phyloP scores from a whole-genome alignment of 176 grass and related monocot species.

The Aegilops speltoides region DNA sequence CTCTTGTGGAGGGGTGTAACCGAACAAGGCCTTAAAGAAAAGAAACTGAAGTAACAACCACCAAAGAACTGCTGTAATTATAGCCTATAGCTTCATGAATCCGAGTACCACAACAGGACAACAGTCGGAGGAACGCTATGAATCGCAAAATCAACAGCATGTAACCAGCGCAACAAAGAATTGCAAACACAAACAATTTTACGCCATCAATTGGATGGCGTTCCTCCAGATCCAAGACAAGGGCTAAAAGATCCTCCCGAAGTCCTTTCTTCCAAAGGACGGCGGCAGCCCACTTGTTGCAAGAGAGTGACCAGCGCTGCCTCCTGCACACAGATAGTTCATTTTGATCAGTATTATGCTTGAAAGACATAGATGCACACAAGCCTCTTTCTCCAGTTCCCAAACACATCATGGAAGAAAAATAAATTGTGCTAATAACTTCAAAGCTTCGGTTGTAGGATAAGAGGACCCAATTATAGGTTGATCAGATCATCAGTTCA shows the following conservation, averaged over 20 bases:
- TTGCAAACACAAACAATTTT: conserved; percentile 58
- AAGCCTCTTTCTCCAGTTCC: background rate
- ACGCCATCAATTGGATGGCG: conserved; percentile 60
- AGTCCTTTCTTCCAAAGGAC: conserved; percentile 63
- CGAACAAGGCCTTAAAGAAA: too few species aligned
- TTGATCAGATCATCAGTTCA: background rate
- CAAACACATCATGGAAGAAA: background rate
- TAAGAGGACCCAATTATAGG: conserved; percentile 17
- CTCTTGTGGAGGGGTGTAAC: too few species aligned
- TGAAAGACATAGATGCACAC: background rate
- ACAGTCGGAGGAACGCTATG: conserved; percentile 39
- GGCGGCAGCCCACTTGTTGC: conserved; percentile 54
- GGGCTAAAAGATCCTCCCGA: conserved; percentile 70
- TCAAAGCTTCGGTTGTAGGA: background rate
- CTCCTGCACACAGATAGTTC: conserved; percentile 47
- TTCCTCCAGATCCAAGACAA: conserved; percentile 20
- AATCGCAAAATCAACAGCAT: conserved; percentile 41
- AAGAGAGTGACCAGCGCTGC: conserved; percentile 53
- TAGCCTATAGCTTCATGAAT: conserved; percentile 38
- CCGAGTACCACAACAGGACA: conserved; percentile 3
- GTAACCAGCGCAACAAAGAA: conserved; percentile 44
- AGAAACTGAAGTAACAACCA: conserved; percentile 14
- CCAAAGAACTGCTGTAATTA: conserved; percentile 34
- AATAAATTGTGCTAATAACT: background rate
- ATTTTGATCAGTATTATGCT: conserved; percentile 36